Evolutionary conservation across 192 early-diverging fungal genomes (phyloP), one percentile per base, ranked within the genome.

Genomic region (Podila minutissima): DNA sequence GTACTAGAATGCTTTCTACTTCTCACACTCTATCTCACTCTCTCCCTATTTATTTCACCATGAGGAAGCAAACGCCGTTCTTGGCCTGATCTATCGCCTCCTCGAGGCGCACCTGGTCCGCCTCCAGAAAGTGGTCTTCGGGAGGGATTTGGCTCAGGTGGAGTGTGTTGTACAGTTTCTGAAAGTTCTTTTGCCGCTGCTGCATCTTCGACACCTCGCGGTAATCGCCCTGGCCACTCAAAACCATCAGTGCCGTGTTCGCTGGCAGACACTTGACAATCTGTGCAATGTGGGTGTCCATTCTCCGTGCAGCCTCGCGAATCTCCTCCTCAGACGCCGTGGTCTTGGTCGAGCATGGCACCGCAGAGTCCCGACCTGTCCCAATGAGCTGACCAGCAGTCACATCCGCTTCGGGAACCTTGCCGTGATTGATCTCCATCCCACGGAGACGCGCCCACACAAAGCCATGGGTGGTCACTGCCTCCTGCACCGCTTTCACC

Each of bases 141-240:
- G 64, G 51, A 9, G 71, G 33, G 15, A 81, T 81, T 2, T 41
- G 15, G 65, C 77, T 81, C 29, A 81, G 50, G 22, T 29, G 63
- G 9, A 55, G 66, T 29, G 77, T 73, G 46, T 73, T 81, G 62
- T 73, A 81, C 15, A 81, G 67, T 28, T 29, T 69, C 58, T 69
- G 77, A 33, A 55, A 81, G 3, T 37, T 58, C 55, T 58, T 72
- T 50, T 81, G 77, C 5, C 62, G 70, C 6, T 62, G 61, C 33
- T 73, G 71, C 26, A 69, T 29, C 59, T 64, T 75, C 59, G 26
- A 28, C 53, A 81, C 71, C 15, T 64, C 65, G 13, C 82, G 71
- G 1, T 62, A 13, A 64, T 87, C 74, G 48, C 82, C 83, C 5
- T 74, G 70, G 10, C 87, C 85, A 48, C 87, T 84, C 32, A 70